Conservation (phyloP, 805 yeast genomes). For the Metschnikowia continentalis region DNA sequence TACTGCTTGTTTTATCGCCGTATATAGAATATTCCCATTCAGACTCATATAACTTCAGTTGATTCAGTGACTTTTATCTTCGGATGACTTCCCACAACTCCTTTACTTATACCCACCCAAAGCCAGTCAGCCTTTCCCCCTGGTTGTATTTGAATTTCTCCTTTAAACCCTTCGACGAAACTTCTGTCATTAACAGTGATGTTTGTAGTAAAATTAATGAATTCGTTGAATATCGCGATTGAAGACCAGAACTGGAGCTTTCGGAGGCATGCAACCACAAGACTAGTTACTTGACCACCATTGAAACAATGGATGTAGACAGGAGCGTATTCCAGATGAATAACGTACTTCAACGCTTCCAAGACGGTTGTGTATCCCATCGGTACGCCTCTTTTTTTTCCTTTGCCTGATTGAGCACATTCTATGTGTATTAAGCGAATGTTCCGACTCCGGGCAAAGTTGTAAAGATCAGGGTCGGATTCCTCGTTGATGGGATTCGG, state of each 20-base stretch:
- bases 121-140: conserved; percentile 54
- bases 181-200: conserved; percentile 77
- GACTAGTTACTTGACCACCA: conserved; percentile 83
- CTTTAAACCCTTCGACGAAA: conserved; percentile 77
- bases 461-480: conserved; percentile 46
- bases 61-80: conserved; percentile 33
- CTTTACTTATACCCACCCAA: conserved; percentile 60
- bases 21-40: conserved; percentile 1
- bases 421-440: conserved; percentile 67
- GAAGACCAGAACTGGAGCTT: conserved; percentile 84
- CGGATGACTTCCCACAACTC: conserved; percentile 57
- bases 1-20: conserved; percentile 78
- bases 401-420: conserved; percentile 65
- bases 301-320: conserved; percentile 81
- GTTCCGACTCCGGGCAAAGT: conserved; percentile 50
- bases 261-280: conserved; percentile 82
- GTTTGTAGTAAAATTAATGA: conserved; percentile 67
- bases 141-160: conserved; percentile 50
- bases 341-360: conserved; percentile 56
- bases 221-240: conserved; percentile 83
- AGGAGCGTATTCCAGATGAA: conserved; percentile 61
- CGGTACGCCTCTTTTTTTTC: conserved; percentile 81
- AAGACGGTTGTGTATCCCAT: conserved; percentile 61
- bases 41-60: background rate
- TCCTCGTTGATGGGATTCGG: conserved; percentile 64